Conservation (phyloP, 208 protist species). For the Chromosphaera perkinsii region DNA sequence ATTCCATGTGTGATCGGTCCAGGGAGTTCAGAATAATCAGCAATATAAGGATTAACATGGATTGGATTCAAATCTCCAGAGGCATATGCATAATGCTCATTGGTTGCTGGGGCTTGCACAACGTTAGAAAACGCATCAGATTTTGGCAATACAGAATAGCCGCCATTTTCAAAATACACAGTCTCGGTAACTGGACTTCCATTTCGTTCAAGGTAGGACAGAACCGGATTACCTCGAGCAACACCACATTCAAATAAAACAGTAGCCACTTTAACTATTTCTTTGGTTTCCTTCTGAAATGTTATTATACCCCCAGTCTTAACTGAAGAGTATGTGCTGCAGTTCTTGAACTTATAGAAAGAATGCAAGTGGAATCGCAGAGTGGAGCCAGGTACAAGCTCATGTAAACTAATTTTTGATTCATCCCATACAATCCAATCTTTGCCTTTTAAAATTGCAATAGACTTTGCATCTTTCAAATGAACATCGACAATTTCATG, state of each 20-base stretch:
- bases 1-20: slow-evolving; percentile 69
- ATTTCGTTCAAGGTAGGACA: slow-evolving; percentile 36
- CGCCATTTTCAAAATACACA: slow-evolving; percentile 33
- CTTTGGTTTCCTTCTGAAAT: slow-evolving; percentile 20
- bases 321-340: slow-evolving; percentile 9
- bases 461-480: slow-evolving; percentile 9
- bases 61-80: slow-evolving; percentile 67
- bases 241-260: slow-evolving; percentile 31
- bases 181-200: slow-evolving; percentile 32
- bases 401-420: background rate
- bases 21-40: slow-evolving; percentile 54
- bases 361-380: slow-evolving; percentile 31
- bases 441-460: slow-evolving; percentile 33
- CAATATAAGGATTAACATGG: slow-evolving; percentile 59
- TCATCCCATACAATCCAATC: slow-evolving; percentile 28
- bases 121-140: slow-evolving; percentile 1
- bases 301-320: slow-evolving; percentile 15
- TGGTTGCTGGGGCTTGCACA: slow-evolving; percentile 39
- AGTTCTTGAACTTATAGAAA: slow-evolving; percentile 10
- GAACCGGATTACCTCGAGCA: slow-evolving; percentile 41
- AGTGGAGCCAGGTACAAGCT: slow-evolving; percentile 29
- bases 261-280: slow-evolving; percentile 35
- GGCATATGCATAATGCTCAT: slow-evolving; percentile 47
- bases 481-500: slow-evolving; percentile 24
- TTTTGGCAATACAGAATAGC: slow-evolving; percentile 23